Base-by-base conservation (phyloP, 495 filamentous ascomycete genomes). In the Achaetomiella virescens region DNA sequence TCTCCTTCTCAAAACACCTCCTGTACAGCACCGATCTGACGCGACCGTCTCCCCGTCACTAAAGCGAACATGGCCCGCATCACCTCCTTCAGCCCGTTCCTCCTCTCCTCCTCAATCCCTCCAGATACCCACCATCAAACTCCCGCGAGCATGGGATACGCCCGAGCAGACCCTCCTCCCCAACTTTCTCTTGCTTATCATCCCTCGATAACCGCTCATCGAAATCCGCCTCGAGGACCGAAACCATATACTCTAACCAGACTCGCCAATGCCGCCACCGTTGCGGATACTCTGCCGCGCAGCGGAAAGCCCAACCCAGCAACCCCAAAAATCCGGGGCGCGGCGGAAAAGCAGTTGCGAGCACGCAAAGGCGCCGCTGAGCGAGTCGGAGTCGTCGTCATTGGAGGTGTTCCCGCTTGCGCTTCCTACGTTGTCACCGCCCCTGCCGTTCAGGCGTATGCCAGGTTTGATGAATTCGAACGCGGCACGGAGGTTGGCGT, bases 301-400 rank as follows among this genome's bases (percentile, higher is more conserved):
- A 98, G 61, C 90, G 91, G 68, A 97, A 95, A 0, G 88, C 85
- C 93, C 93, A 97, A 4, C 93, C 93, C 1, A 92, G 83, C 0
- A 87, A 79, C 38, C 81, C 89, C 95, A 98, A 58, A 97, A 92
- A 63, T 95, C 89, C 24, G 86, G 82, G 0, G 84, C 89, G 18
- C 81, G 77, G 15, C 72, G 68, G 82, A 88, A 95, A 6, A 97
- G 46, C 2, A 87, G 81, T 10, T 81, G 81, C n/a, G 76, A 71
- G 21, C 81, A 78, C 1, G 82, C 85, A 25, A 91, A 69, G 0
- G 79, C 75, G 15, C 78, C 70, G 21, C 76, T 62, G 8, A 81
- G 72, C 27, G 72, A 58, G 37, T 76, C 76, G 65, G 52, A 73
- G 0, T 64, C 63, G 12, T 42, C 33, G n/a, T 65, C 61, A 12